These are phyloP conservation scores for Alternaria ethzedia DNA, from an alignment of 2,329 filamentous ascomycete genomes.

Conservation along the genomic window DNA sequence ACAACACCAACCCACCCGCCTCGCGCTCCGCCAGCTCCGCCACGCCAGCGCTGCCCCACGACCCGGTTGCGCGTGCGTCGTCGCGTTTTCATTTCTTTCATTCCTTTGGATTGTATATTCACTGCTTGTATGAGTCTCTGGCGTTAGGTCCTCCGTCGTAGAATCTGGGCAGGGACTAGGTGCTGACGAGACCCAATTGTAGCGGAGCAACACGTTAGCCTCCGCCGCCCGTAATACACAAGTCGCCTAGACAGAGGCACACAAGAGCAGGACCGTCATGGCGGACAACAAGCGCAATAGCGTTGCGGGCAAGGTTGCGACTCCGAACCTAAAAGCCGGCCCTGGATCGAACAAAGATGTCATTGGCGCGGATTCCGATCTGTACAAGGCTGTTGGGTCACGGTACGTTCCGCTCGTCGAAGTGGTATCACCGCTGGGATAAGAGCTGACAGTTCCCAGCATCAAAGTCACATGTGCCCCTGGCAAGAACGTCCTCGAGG, in stretches of 20 bases:
- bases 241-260: constrained; percentile 41
- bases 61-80: constrained; percentile 32
- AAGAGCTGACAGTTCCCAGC: constrained; percentile 47
- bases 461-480: constrained; percentile 64
- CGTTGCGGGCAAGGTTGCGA: constrained; percentile 60
- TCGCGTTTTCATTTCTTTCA: constrained; percentile 45
- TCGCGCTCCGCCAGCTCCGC: constrained; percentile 21
- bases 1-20: constrained; percentile 21
- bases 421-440: too few species aligned
- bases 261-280: constrained; percentile 62
- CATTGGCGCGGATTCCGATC: constrained; percentile 59
- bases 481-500: constrained; percentile 62
- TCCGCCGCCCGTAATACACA: constrained; percentile 35
- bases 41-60: constrained; percentile 28
- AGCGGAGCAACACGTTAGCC: constrained; percentile 8
- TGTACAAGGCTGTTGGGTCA: constrained; percentile 67
- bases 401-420: constrained; percentile 55
- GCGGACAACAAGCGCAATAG: constrained; percentile 66
- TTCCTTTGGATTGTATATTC: constrained; percentile 48
- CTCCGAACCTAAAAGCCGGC: constrained; percentile 53
- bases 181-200: constrained; percentile 16
- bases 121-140: constrained; percentile 45
- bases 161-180: constrained; percentile 13
- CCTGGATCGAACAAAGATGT: constrained; percentile 51
- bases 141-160: constrained; percentile 40